Base-by-base conservation (phyloP, 176 grass and related monocot species). In the Alopecurus myosuroides region DNA sequence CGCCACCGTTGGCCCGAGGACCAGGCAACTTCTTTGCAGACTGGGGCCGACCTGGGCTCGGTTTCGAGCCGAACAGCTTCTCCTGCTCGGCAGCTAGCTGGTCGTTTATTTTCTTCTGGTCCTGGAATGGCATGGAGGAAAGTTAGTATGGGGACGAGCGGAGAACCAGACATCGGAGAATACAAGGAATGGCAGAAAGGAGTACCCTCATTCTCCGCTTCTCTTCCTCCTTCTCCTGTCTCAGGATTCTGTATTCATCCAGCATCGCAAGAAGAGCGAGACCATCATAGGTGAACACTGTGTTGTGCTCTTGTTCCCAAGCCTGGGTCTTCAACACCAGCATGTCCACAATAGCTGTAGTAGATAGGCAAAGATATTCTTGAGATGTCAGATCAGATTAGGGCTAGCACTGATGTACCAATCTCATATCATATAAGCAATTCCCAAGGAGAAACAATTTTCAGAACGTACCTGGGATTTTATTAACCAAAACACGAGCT, bases 31-130 rank as follows among this genome's bases (percentile, higher is more conserved):
- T 98, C 86, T 89, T 94, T 13, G 85, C 81, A 2, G 87, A 81
- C 9, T 82, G 91, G 44, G 93, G 91, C 5, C 96, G 82, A 0
- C 60, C 91, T 1, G 96, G 93, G 89, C 91, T 94, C 15, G 77
- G 89, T 53, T 84, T 91, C 1, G 86, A 89, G 22, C 92, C 90
- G 1, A 94, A 89, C 4, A 92, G 29, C 42, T 93, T 67, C 87
- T 97, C 95, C 79, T 94, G 88, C 76, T 97, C 92, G 0, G 88
- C 86, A 1, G 90, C 78, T 28, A 95, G 87, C 75, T 94, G 97
- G 58, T 92, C 97, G 22, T 95, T 89, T 55, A 95, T 85, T 67
- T 93, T 93, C 61, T 98, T 98, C 80, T 95, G 93, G 76, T 98
- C 93, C 97, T 98, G 89, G 4, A 73, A 85, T 13, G 49, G 57